These are phyloP conservation scores for Pichia cactophila DNA, from an alignment of 1,139 yeast species.

Conservation along the genomic window DNA sequence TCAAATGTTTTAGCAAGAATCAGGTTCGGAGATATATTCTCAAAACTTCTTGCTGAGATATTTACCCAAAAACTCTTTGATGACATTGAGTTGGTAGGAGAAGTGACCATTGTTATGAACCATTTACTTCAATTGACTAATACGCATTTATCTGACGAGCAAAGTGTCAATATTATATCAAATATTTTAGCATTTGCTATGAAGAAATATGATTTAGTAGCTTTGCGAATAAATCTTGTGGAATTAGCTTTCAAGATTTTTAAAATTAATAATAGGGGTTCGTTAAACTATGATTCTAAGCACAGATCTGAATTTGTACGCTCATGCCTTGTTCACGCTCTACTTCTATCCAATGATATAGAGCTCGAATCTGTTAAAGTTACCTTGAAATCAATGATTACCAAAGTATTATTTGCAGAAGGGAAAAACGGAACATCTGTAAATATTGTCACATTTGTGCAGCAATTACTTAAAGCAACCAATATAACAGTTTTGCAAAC, in stretches of 20 bases:
- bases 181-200: conserved; percentile 10
- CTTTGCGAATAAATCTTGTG: conserved; percentile 5
- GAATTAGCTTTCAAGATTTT: conserved; percentile 13
- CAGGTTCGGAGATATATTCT: conserved; percentile 31
- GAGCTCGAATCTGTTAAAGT: not conserved
- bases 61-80: conserved; percentile 3
- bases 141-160: conserved; percentile 22
- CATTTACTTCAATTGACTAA: conserved; percentile 23
- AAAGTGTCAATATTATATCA: conserved; percentile 19
- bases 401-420: conserved; percentile 18
- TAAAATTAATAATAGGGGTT: conserved; percentile 18
- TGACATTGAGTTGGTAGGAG: conserved; percentile 9
- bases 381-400: conserved; percentile 13
- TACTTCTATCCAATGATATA: conserved; percentile 7
- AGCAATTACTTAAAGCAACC: conserved; percentile 17
- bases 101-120: conserved; percentile 11
- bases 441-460: conserved; percentile 17
- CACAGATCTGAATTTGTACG: conserved; percentile 20
- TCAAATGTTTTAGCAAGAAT: conserved; percentile 28
- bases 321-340: conserved; percentile 18
- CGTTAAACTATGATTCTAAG: conserved; percentile 21
- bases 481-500: conserved; percentile 7
- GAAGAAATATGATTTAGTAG: not conserved
- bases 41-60: conserved; percentile 16
- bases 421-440: conserved; percentile 5